Evolutionary conservation across 2,329 filamentous ascomycete species (phyloP), one percentile per base, ranked within the genome.

Genomic region (Fusarium foetens): DNA sequence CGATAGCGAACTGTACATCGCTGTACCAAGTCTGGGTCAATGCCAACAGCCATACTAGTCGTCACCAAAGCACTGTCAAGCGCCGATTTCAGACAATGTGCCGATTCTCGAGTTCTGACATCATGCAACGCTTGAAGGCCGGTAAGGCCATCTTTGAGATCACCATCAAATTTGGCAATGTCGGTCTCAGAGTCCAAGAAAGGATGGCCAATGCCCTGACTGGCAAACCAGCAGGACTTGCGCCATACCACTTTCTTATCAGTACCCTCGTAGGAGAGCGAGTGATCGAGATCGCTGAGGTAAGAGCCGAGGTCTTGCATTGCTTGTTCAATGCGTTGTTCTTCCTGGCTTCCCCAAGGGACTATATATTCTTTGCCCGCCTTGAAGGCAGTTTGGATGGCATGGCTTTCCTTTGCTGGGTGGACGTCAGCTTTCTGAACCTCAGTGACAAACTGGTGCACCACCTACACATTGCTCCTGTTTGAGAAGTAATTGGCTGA

Each of bases 171-270:
- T 16, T 68, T 46, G 23, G 58, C 58, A 13, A 69, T 64, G 11
- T 49, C 64, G 1, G 21, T 16, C 27, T 69, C 58, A 2, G 64
- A 39, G n/a, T 69, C 42, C 1, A 68, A 8, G 4, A 69, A 68
- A 11, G 58, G 66, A 31, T 63, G 58, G 0, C 52, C 66, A 4
- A 69, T 68, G 1, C 65, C 66, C 10, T 69, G 52, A 4, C 66
- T 69, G 2, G 66, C 64, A 6, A 69, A 58, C 65, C 65, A 68
- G 21, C 66, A 69, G 0, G 66, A 68, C 27, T 69, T 64, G 25
- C 66, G 35, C 66, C 66, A 68, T 6, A 54, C 51, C 0, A 68
- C 65, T 13, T 68, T 69, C 48, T 69, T 69, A 4, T 69, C 64
- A 1, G 58, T 69, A 8, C 66, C 66, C 10, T 69, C 65, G 21